Conservation (phyloP, 2,329 filamentous ascomycete species). For the Aspergillus ochraceoroseus region DNA sequence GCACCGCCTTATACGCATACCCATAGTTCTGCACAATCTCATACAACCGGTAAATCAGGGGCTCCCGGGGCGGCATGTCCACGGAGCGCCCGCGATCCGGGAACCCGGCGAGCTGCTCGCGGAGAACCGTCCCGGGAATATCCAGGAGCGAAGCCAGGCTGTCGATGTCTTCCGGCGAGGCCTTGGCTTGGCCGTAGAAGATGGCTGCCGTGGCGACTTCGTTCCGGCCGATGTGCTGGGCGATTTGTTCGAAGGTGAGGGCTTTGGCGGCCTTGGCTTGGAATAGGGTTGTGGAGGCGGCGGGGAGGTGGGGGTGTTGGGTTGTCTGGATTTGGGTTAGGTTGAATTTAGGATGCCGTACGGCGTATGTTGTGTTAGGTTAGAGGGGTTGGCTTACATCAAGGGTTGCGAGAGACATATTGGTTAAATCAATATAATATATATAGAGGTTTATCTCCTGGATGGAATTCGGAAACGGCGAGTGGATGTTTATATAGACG, state of each 20-base stretch:
- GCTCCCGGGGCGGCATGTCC: conserved; percentile 79
- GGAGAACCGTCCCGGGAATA: conserved; percentile 54
- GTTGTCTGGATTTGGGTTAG: conserved; percentile 23
- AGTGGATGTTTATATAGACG: conserved; percentile 17
- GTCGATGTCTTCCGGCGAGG: conserved; percentile 63
- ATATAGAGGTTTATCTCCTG: no score
- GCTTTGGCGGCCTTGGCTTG: conserved; percentile 70
- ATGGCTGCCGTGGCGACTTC: conserved; percentile 82
- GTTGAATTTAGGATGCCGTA: no score
- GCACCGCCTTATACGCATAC: conserved; percentile 87
- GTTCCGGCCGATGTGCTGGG: conserved; percentile 65
- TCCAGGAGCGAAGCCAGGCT: conserved; percentile 63
- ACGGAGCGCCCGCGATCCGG: conserved; percentile 75
- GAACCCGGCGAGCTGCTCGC: conserved; percentile 62
- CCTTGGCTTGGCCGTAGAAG: conserved; percentile 82
- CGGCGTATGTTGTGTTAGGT: no score
- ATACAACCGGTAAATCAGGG: conserved; percentile 82
- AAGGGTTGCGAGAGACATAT: conserved; percentile 44
- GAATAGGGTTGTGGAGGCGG: conserved; percentile 69
- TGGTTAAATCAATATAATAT: no score
- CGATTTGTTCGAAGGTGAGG: conserved; percentile 75
- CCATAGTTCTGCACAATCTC: conserved; percentile 97
- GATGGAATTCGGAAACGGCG: neutral
- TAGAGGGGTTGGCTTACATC: conserved; percentile 40
- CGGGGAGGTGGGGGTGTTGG: conserved; percentile 58